Percentiles rank a stretch among this genome's conserved stretches.
Conservation (phyloP, 148 eudicot genomes). For the Nepenthes mirabilis region DNA sequence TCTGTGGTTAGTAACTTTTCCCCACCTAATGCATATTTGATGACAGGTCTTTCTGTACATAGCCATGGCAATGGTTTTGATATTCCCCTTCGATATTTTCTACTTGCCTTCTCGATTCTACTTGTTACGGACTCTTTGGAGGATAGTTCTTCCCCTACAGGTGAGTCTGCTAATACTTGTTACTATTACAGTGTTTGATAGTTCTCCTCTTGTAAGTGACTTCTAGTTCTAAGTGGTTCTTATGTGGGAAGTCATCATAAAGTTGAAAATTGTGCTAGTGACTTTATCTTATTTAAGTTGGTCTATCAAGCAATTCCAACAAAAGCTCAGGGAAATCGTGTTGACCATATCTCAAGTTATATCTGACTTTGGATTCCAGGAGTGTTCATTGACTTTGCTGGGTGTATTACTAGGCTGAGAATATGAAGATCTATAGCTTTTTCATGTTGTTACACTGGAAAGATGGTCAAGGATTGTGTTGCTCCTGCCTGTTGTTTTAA, state of each 20-base stretch:
- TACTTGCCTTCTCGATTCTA: constrained; percentile 80
- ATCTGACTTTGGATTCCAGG: background rate
- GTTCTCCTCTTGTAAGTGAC: background rate
- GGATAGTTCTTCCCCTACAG: constrained; percentile 92
- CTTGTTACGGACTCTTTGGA: constrained; percentile 84
- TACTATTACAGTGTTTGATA: background rate
- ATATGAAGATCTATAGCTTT: too few relatives aligned
- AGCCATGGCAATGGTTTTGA: constrained; percentile 53
- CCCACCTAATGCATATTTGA: constrained; percentile 4
- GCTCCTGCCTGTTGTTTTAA: too few relatives aligned
- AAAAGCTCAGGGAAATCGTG: too few relatives aligned
- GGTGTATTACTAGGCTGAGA: too few relatives aligned
- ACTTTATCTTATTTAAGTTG: too few relatives aligned
- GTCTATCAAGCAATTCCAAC: too few relatives aligned
- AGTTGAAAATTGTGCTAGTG: too few relatives aligned
- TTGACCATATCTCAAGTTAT: too few relatives aligned
- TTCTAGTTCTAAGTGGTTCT: background rate
- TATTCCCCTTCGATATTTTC: constrained; percentile 90
- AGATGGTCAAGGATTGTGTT: too few relatives aligned
- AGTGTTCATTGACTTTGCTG: background rate
- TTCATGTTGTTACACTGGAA: too few relatives aligned
- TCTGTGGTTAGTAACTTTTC: background rate
- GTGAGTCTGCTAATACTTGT: constrained; percentile 29
- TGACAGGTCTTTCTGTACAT: constrained; percentile 87
- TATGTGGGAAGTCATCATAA: too few relatives aligned